Base-by-base conservation (phyloP, 2,329 filamentous ascomycete genomes). In the Colletotrichum gloeosporioides region DNA sequence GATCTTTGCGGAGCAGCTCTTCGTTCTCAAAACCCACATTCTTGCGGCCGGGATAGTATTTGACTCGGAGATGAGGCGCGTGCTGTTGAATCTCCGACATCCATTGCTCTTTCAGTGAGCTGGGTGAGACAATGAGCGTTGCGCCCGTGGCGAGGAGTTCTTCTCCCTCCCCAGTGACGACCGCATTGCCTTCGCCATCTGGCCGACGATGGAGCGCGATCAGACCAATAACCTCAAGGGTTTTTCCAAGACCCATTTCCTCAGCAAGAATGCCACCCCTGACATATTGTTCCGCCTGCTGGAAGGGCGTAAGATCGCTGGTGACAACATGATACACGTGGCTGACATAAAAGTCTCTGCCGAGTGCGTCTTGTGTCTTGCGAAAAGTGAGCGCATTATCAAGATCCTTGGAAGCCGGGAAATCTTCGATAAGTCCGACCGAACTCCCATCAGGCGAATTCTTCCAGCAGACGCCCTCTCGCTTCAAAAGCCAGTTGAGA, bases 211-310 rank as follows among this genome's bases (percentile, higher is more conserved):
- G 92, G 29, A 94, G 86, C 9, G 91, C 86, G n/a, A 96, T 90
- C 13, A 96, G 86, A 6, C 93, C 90, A 61, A 96, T 91, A 3
- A 95, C 88, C 84, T 96, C 95, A 4, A 96, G 87, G 0, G 95
- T 96, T 83, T 96, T 96, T 2, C 95, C 95, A 2, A 96, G 86
- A 0, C 95, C 95, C 95, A 96, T 96, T 83, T 96, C 95, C 81
- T 96, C 95, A 0, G 94, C 92, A 7, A 96, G 85, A 64, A 95
- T 93, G 1, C 94, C 94, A 15, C 92, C 91, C 62, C 84, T 88
- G 13, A 91, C 74, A 1, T 79, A 78, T n/a, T 82, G 81, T 68
- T 90, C 85, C 27, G 82, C 75, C 61, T 85, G 81, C 39, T 83
- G 82, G 71, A 91, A 92, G 4, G 84, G 80, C 0, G 81, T 76